phyloP scores from a whole-genome alignment of 2,329 filamentous ascomycete genomes.

The Mycogone perniciosa region DNA sequence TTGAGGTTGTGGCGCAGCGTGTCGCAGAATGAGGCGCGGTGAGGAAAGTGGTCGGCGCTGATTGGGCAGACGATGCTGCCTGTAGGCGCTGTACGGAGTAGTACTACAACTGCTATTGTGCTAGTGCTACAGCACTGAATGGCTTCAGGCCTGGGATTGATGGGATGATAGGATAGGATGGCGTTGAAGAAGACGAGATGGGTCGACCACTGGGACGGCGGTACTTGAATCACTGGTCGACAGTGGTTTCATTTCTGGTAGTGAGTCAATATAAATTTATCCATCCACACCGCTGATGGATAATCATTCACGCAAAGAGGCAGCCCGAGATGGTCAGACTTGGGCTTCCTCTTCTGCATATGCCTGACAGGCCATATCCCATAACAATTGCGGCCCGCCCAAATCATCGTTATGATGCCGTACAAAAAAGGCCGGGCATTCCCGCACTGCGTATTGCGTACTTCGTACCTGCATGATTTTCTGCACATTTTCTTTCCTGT shows the following conservation, averaged over 20 bases:
- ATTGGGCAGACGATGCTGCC: conserved; percentile 16
- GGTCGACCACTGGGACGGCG: background rate
- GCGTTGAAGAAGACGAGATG: background rate
- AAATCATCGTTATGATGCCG: too few species aligned
- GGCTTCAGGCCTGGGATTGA: background rate
- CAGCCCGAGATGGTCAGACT: too few species aligned
- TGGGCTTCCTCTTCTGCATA: background rate
- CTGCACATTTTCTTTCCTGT: too few species aligned
- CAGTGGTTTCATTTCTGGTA: background rate
- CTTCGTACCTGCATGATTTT: too few species aligned
- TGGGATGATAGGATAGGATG: too few species aligned
- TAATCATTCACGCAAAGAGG: background rate
- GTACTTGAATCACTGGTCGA: background rate
- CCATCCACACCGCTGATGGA: background rate
- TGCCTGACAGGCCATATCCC: background rate
- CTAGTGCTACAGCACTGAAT: background rate
- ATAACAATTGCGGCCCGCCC: too few species aligned
- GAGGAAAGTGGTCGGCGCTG: conserved; percentile 9
- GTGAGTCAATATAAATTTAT: background rate
- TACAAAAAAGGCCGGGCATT: too few species aligned
- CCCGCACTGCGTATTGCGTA: too few species aligned
- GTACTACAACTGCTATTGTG: background rate
- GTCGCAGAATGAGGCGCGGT: conserved; percentile 22
- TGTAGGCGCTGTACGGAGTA: conserved; percentile 1
- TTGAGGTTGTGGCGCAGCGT: conserved; percentile 3